Percentiles rank a stretch among this genome's conserved stretches.
These are phyloP conservation scores for Sarocladiaceae sp. DNA, from an alignment of 2,329 filamentous ascomycete species.

Conservation along the genomic window DNA sequence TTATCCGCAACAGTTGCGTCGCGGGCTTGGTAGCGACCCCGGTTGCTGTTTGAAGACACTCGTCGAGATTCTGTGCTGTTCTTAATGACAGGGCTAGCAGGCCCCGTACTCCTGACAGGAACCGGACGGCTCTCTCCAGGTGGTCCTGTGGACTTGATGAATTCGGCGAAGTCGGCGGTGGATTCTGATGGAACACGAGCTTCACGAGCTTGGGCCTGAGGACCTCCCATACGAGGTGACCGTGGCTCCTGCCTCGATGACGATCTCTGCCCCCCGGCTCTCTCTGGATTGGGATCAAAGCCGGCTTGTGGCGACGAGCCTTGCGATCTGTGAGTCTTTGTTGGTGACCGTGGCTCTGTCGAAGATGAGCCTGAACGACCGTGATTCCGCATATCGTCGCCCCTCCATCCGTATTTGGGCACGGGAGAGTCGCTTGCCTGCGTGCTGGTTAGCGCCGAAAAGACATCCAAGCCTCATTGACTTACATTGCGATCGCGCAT, in stretches of 20 bases:
- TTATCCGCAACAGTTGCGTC: slow-evolving; percentile 57
- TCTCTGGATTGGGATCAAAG: not conserved
- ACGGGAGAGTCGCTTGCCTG: slow-evolving; percentile 3
- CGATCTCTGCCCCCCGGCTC: not conserved
- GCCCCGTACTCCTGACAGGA: slow-evolving; percentile 28
- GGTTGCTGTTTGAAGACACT: slow-evolving; percentile 32
- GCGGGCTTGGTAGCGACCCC: slow-evolving; percentile 61
- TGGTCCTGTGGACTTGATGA: slow-evolving; percentile 80
- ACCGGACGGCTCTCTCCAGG: slow-evolving; percentile 34
- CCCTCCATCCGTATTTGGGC: slow-evolving; percentile 22
- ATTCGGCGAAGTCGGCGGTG: slow-evolving; percentile 77
- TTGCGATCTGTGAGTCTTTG: not conserved
- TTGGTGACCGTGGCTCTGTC: not conserved
- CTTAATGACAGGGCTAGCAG: slow-evolving; percentile 21
- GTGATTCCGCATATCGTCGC: slow-evolving; percentile 36
- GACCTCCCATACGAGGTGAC: slow-evolving; percentile 18
- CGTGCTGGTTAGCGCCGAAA: not conserved
- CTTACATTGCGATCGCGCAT: slow-evolving; percentile 71
- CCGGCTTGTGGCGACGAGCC: not conserved
- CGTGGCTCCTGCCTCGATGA: slow-evolving; percentile 1
- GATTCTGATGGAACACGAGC: slow-evolving; percentile 66
- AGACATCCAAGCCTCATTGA: slow-evolving; percentile 13
- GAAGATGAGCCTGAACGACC: slow-evolving; percentile 41
- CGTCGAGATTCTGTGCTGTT: slow-evolving; percentile 32
- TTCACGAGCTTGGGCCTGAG: slow-evolving; percentile 61